Base-by-base conservation (phyloP, 148 eudicot genomes). In the Linanthus parryae region DNA sequence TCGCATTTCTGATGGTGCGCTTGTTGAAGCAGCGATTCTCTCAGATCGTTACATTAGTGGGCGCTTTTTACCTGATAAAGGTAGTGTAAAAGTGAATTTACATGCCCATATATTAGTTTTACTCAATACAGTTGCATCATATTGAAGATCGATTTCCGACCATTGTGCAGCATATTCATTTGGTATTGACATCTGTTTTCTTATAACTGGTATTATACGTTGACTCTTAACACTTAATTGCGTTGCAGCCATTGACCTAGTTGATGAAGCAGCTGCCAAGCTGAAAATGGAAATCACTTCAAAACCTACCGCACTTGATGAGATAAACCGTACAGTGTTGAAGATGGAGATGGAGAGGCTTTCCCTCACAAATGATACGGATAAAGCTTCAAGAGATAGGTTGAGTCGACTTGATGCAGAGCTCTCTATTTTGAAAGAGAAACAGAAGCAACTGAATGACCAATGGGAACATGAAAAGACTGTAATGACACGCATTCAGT, bases 221-320 rank as follows among this genome's bases (percentile, higher is more conserved):
- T 58, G 30, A 34, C 42, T 33, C 30, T 27, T 11, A 8, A 13
- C 13, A 4, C 10, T 23, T 17, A 30, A 67, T 45, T 59, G 25
- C 17, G 34, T 48, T 72, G 72, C 90, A 92, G 99, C 99, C 42
- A 92, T 92, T 60, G 99, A 90, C 65, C 68, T 90, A 25, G 97
- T 90, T 35, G 99, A 92, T 70, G 99, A 92, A 78, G 99, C 99
- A 25, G 99, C 99, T 54, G 99, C 99, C 15, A 92, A 92, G 53
- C 78, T 92, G 33, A 92, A 92, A 72, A 92, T 92, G 99, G 99
- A 92, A 62, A 92, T 92, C 22, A 92, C 99, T 30, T 92, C 99
- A 49, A 92, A 92, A 57, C 99, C 99, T 44, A 92, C 91, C 7
- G 88, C 88, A 4, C 96, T 92, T 20, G 99, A 92, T 84, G 99